Percentiles rank a stretch among this genome's conserved stretches.
Conservation (phyloP, 768 basidiomycete genomes). For the Rubroboletus satanas region DNA sequence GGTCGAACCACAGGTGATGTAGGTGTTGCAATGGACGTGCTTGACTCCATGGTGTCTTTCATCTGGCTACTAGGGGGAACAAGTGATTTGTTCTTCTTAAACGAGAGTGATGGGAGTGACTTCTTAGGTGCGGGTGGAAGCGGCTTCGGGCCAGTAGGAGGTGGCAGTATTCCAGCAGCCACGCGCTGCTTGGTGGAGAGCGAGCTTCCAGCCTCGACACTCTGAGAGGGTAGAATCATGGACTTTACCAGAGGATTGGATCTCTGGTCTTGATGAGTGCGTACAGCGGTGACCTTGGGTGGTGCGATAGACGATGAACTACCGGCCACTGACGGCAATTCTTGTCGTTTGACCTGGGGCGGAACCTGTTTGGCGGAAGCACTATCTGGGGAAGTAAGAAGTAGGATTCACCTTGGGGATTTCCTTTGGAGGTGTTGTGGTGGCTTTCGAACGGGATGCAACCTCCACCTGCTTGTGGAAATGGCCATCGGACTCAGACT, state of each 20-base stretch:
- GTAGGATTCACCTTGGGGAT: slow-evolving; percentile 10
- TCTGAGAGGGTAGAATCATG: slow-evolving; percentile 21
- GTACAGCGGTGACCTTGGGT: slow-evolving; percentile 12
- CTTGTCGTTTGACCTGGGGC: slow-evolving; percentile 8
- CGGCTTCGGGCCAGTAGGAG: slow-evolving; percentile 34
- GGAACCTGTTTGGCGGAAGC: slow-evolving; percentile 5
- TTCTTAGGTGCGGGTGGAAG: slow-evolving; percentile 22
- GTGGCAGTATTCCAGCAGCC: slow-evolving; percentile 37
- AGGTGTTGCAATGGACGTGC: not conserved
- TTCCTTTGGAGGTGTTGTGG: not conserved
- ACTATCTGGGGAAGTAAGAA: not conserved
- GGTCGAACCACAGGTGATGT: slow-evolving; percentile 9
- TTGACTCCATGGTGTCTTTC: slow-evolving; percentile 11
- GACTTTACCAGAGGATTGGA: slow-evolving; percentile 32
- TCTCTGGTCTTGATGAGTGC: slow-evolving; percentile 32
- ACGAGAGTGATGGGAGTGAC: slow-evolving; percentile 34
- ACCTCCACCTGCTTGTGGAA: not conserved
- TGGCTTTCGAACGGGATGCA: slow-evolving; percentile 1
- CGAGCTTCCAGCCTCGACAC: slow-evolving; percentile 31
- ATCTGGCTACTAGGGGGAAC: slow-evolving; percentile 3
- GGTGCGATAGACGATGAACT: slow-evolving; percentile 5
- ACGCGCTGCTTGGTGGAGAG: slow-evolving; percentile 52
- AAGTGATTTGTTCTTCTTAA: slow-evolving; percentile 40
- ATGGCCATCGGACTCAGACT: slow-evolving; percentile 8
- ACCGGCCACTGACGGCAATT: not conserved